Percentiles rank a stretch among this genome's conserved stretches.
phyloP scores from a whole-genome alignment of 2,329 filamentous ascomycete species.

The Diaporthe sp. region DNA sequence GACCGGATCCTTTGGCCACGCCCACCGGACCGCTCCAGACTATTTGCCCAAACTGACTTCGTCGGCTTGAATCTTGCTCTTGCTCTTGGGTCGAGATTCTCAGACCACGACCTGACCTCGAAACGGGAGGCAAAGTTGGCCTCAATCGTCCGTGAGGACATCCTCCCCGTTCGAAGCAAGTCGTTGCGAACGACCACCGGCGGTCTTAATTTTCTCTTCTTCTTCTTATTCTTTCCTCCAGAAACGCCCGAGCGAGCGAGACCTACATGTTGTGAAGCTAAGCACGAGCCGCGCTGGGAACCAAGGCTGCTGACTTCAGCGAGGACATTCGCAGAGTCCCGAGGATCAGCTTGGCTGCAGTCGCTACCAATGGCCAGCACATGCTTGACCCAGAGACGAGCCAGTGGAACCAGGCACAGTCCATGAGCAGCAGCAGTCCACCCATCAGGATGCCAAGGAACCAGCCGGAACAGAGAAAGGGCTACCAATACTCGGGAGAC shows the following conservation, averaged over 20 bases:
- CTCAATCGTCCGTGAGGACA: not conserved
- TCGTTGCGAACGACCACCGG: not conserved
- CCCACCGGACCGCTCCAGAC: not conserved
- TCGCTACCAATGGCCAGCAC: not conserved
- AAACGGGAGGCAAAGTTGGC: not conserved
- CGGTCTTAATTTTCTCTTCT: too few species aligned
- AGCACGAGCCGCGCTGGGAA: not conserved
- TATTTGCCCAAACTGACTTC: not conserved
- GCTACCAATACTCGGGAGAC: not conserved
- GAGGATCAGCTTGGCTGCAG: not conserved
- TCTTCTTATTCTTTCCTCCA: not conserved
- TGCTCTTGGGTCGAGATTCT: not conserved
- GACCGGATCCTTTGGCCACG: not conserved
- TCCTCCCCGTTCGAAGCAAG: not conserved
- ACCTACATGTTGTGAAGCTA: not conserved
- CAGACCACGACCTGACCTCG: not conserved
- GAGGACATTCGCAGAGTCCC: not conserved
- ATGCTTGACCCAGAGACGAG: not conserved
- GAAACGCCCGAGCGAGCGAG: not conserved
- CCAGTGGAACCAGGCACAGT: not conserved
- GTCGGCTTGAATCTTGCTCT: not conserved
- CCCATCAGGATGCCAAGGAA: not conserved
- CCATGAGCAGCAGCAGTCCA: not conserved
- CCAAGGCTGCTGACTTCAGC: not conserved
- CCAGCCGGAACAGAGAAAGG: not conserved